Evolutionary conservation across 1,284 basidiomycete genomes (phyloP).

Genomic region (Spongiforma sp.): DNA sequence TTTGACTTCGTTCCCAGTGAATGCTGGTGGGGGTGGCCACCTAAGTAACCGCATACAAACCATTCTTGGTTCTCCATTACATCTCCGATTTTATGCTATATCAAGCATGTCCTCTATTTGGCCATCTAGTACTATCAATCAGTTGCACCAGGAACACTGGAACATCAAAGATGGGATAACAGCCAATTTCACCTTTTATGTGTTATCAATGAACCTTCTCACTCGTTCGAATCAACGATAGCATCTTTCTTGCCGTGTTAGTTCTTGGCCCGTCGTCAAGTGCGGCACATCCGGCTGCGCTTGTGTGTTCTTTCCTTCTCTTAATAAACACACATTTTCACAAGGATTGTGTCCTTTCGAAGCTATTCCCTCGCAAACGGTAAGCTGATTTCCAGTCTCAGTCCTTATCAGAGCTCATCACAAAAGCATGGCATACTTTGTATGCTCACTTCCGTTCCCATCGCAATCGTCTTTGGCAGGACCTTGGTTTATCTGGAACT

Average conservation of each 20-base stretch:
- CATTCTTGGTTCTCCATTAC: constrained; percentile 14
- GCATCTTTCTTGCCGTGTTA: constrained; percentile 2
- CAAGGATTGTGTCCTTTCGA: constrained; percentile 4
- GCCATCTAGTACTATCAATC: neutral
- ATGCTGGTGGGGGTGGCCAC: neutral
- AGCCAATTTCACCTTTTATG: constrained; percentile 6
- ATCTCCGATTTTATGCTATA: constrained; percentile 12
- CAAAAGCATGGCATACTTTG: constrained; percentile 5
- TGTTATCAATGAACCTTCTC: neutral
- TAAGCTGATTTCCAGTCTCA: constrained; percentile 7
- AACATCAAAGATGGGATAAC: constrained; percentile 4
- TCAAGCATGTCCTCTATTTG: constrained; percentile 8
- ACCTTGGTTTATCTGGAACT: constrained; percentile 5
- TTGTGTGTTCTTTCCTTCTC: neutral
- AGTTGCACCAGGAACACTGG: constrained; percentile 5
- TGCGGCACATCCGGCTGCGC: neutral
- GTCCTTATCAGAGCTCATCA: neutral
- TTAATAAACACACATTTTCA: neutral
- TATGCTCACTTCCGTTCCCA: constrained; percentile 18
- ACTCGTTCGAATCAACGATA: neutral
- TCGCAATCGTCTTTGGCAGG: constrained; percentile 14
- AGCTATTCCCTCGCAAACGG: neutral
- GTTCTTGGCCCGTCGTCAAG: constrained; percentile 7
- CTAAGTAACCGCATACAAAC: constrained; percentile 2
- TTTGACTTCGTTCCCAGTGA: constrained; percentile 8